phyloP scores from a whole-genome alignment of 1,139 yeast genomes.

The Candida pseudocylindracea region DNA sequence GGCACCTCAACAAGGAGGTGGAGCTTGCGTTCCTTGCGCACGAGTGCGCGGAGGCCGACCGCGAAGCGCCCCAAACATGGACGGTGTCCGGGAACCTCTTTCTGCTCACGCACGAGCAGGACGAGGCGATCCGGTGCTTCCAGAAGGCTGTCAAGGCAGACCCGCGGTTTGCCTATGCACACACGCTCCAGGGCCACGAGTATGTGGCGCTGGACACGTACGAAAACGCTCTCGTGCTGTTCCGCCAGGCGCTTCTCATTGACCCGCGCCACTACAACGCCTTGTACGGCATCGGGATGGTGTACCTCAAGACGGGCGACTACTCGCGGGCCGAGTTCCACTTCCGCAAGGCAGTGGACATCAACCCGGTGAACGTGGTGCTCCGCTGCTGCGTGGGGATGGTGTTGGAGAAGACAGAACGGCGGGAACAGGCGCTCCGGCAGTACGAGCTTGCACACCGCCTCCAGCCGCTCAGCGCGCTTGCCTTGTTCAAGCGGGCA shows the following conservation, averaged over 20 bases:
- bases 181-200: slow-evolving; percentile 90
- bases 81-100: slow-evolving; percentile 78
- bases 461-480: slow-evolving; percentile 67
- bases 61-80: slow-evolving; percentile 70
- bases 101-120: slow-evolving; percentile 67
- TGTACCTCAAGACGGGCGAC: slow-evolving; percentile 71
- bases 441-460: slow-evolving; percentile 74
- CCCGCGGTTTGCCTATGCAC: slow-evolving; percentile 67
- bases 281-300: slow-evolving; percentile 92
- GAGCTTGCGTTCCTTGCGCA: slow-evolving; percentile 66
- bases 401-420: slow-evolving; percentile 63
- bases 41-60: slow-evolving; percentile 49
- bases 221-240: slow-evolving; percentile 73
- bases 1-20: slow-evolving; percentile 83
- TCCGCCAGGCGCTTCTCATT: slow-evolving; percentile 52
- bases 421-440: slow-evolving; percentile 48
- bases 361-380: slow-evolving; percentile 81
- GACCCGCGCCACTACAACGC: slow-evolving; percentile 87
- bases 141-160: slow-evolving; percentile 54
- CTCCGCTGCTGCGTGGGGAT: slow-evolving; percentile 87
- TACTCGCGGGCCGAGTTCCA: slow-evolving; percentile 69
- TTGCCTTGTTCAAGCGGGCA: slow-evolving; percentile 80
- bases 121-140: slow-evolving; percentile 79
- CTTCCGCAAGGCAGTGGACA: slow-evolving; percentile 68
- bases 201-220: slow-evolving; percentile 72